Conservation (phyloP, 441 rosid species). For the Viola pubescens region DNA sequence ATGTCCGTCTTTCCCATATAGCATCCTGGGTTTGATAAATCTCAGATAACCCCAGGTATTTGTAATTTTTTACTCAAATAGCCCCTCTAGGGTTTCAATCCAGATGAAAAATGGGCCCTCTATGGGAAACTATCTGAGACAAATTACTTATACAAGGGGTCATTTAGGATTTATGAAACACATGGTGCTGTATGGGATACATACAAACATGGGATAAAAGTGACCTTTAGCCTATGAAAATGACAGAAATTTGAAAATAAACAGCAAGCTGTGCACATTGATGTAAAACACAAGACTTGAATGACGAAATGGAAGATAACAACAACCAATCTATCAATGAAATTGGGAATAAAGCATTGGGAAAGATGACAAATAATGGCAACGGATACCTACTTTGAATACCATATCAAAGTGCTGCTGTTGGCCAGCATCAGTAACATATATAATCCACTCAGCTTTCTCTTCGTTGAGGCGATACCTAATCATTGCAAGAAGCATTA, state of each 20-base stretch:
- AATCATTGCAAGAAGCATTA: conserved; percentile 15
- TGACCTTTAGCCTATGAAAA: not conserved
- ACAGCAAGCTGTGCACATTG: not conserved
- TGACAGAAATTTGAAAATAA: not conserved
- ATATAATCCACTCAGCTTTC: conserved; percentile 90
- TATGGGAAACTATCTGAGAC: no score
- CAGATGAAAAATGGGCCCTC: no score
- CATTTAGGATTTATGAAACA: no score
- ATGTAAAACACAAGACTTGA: not conserved
- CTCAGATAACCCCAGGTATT: no score
- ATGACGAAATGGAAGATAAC: not conserved
- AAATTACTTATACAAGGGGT: no score
- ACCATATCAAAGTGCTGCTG: conserved; percentile 85
- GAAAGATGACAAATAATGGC: conserved; percentile 1
- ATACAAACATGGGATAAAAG: conserved; percentile 1
- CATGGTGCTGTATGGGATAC: not conserved
- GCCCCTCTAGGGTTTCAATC: no score
- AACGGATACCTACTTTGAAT: conserved; percentile 53
- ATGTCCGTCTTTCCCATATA: no score
- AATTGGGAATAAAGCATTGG: conserved; percentile 5
- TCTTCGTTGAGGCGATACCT: conserved; percentile 95
- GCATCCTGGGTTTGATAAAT: no score
- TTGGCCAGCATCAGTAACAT: conserved; percentile 95
- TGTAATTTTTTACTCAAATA: no score
- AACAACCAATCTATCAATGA: not conserved